These are phyloP conservation scores for Isabelozyma pseudorhagii DNA, from an alignment of 805 yeast genomes.

Conservation along the genomic window DNA sequence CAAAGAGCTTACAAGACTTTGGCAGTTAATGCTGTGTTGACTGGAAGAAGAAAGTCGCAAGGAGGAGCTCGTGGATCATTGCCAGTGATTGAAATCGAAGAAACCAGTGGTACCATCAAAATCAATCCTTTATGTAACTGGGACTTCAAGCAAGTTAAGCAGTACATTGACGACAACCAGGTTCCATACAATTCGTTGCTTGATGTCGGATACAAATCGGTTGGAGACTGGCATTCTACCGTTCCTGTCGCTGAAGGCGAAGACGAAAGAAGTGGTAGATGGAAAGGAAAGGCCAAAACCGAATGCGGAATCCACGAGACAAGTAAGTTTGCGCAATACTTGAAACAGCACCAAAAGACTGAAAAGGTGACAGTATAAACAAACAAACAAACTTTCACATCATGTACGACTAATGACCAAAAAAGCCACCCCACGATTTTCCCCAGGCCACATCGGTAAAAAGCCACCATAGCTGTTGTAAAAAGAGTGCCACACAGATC, in stretches of 20 bases:
- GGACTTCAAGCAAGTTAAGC: conserved; percentile 70
- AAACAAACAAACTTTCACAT: background rate
- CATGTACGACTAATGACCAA: background rate
- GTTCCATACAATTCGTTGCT: conserved; percentile 86
- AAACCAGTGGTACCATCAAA: conserved; percentile 66
- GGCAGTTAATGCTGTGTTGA: conserved; percentile 77
- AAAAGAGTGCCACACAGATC: background rate
- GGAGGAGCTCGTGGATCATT: conserved; percentile 78
- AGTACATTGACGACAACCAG: conserved; percentile 61
- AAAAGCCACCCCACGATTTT: background rate
- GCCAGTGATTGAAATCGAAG: conserved; percentile 75
- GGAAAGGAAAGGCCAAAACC: conserved; percentile 90
- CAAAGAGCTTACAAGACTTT: conserved; percentile 77
- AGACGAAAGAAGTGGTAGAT: conserved; percentile 95
- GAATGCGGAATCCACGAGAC: conserved; percentile 95
- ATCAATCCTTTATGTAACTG: conserved; percentile 87
- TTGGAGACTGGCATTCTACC: conserved; percentile 96
- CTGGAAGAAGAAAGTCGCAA: conserved; percentile 88
- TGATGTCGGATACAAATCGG: conserved; percentile 83
- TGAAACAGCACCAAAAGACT: conserved; percentile 15
- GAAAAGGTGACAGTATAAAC: background rate
- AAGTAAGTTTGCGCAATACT: conserved; percentile 64
- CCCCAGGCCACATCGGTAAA: no score
- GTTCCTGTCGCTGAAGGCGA: conserved; percentile 86
- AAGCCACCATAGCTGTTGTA: no score